Percentiles rank a stretch among this genome's conserved stretches.
These are phyloP conservation scores for Venustampulla echinocandica DNA, from an alignment of 495 filamentous ascomycete genomes.

Conservation along the genomic window DNA sequence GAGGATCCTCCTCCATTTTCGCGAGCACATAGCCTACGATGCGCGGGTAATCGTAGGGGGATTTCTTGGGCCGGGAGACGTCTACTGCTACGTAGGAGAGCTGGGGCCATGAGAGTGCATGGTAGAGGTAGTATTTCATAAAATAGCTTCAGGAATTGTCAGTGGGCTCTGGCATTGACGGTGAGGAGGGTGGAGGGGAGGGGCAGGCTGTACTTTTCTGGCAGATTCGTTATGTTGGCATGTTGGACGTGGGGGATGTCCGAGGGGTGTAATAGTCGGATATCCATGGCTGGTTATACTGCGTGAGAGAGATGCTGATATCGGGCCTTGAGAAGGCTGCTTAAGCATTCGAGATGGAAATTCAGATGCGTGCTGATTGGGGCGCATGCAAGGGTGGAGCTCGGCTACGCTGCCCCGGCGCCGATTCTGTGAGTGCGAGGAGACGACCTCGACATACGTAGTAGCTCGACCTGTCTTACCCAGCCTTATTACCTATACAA, in stretches of 20 bases:
- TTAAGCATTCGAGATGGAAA: not conserved
- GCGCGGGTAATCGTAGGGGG: conserved; percentile 83
- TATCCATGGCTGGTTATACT: conserved; percentile 54
- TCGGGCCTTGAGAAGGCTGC: conserved; percentile 2
- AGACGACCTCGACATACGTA: too few relatives aligned
- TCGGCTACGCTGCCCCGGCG: not conserved
- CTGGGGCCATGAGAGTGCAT: conserved; percentile 95
- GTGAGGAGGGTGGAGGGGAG: not conserved
- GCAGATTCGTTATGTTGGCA: conserved; percentile 96
- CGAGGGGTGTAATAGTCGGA: conserved; percentile 60
- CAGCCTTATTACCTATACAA: too few relatives aligned
- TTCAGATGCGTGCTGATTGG: not conserved
- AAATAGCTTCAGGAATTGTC: conserved; percentile 55
- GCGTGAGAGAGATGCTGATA: too few relatives aligned
- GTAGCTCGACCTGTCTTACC: too few relatives aligned
- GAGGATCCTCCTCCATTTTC: conserved; percentile 98
- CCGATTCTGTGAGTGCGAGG: too few relatives aligned
- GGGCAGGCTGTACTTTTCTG: conserved; percentile 56
- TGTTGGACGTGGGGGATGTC: conserved; percentile 94
- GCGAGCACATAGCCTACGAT: conserved; percentile 98
- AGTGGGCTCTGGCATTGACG: conserved; percentile 4
- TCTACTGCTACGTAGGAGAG: conserved; percentile 95
- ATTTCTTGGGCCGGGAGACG: conserved; percentile 62
- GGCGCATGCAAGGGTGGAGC: not conserved
- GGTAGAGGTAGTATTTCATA: conserved; percentile 99